These are phyloP conservation scores for Saccharomyces pastorianus DNA, from an alignment of 1,139 yeast genomes.

Conservation along the genomic window DNA sequence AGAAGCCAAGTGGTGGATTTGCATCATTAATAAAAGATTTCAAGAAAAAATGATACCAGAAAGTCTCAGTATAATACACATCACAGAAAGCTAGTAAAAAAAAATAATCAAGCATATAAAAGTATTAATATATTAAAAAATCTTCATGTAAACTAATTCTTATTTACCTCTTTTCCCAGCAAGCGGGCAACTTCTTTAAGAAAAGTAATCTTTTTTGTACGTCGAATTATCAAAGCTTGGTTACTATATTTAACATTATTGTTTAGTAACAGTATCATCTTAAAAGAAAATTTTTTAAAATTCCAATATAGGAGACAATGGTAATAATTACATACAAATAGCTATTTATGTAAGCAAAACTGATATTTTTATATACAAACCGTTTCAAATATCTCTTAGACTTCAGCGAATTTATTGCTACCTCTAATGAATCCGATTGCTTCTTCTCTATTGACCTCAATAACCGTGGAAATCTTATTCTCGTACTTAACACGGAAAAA, in stretches of 20 bases:
- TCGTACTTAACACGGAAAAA: constrained; percentile 83
- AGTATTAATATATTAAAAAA: neutral
- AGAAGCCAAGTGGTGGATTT: constrained; percentile 42
- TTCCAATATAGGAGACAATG: neutral
- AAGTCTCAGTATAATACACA: constrained; percentile 1
- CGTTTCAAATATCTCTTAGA: constrained; percentile 3
- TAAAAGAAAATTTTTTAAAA: neutral
- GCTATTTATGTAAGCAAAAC: neutral
- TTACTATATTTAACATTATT: neutral
- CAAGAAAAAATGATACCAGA: constrained; percentile 23
- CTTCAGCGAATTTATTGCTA: constrained; percentile 21
- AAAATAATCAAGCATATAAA: neutral
- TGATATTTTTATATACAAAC: neutral
- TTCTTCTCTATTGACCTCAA: constrained; percentile 59
- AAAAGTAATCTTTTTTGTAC: neutral
- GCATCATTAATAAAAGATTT: constrained; percentile 48
- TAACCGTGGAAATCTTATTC: constrained; percentile 74
- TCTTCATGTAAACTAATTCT: neutral
- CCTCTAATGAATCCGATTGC: constrained; percentile 80
- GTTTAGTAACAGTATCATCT: neutral
- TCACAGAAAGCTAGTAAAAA: neutral
- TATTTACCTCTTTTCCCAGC: neutral
- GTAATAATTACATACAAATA: neutral
- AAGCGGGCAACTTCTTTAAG: neutral
- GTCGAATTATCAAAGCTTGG: neutral